Conservation (phyloP, 352 stramenopile genomes). For the Globisporangium emineosum region DNA sequence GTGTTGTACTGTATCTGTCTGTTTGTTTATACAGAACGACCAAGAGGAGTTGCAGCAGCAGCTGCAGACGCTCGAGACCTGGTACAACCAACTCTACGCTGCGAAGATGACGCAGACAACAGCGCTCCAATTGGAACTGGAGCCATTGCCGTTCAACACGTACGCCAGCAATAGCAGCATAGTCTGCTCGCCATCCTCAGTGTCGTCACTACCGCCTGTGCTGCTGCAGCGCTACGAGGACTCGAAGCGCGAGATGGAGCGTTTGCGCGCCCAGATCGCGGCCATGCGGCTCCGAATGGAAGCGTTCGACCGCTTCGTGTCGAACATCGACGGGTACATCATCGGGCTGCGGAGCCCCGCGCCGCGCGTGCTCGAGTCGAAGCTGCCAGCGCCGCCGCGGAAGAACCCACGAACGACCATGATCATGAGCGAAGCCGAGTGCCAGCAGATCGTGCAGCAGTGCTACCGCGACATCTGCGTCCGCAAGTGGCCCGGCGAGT, state of each 20-base stretch:
- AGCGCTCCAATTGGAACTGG: background rate
- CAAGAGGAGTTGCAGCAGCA: slow-evolving; percentile 9
- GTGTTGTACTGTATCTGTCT: no score
- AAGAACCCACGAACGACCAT: background rate
- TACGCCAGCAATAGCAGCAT: background rate
- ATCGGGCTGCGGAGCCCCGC: slow-evolving; percentile 2
- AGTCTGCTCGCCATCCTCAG: background rate
- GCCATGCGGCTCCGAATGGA: slow-evolving; percentile 12
- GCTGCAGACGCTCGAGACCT: background rate
- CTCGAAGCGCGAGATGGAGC: slow-evolving; percentile 7
- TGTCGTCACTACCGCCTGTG: background rate
- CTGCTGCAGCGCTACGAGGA: slow-evolving; percentile 8
- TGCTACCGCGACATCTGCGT: slow-evolving; percentile 49
- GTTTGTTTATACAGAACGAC: slow-evolving; percentile 5
- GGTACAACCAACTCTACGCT: slow-evolving; percentile 10
- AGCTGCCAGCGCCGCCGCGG: background rate
- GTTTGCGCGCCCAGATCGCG: slow-evolving; percentile 3
- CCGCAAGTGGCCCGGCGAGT: slow-evolving; percentile 27
- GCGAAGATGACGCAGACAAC: slow-evolving; percentile 4
- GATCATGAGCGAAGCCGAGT: slow-evolving; percentile 1
- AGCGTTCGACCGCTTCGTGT: slow-evolving; percentile 16
- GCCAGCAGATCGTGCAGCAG: slow-evolving; percentile 34
- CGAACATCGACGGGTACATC: slow-evolving; percentile 16
- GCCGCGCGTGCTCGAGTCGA: background rate
- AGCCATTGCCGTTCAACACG: background rate